These are phyloP conservation scores for Hortaea werneckii DNA, from an alignment of 2,329 filamentous ascomycete species.

Conservation along the genomic window DNA sequence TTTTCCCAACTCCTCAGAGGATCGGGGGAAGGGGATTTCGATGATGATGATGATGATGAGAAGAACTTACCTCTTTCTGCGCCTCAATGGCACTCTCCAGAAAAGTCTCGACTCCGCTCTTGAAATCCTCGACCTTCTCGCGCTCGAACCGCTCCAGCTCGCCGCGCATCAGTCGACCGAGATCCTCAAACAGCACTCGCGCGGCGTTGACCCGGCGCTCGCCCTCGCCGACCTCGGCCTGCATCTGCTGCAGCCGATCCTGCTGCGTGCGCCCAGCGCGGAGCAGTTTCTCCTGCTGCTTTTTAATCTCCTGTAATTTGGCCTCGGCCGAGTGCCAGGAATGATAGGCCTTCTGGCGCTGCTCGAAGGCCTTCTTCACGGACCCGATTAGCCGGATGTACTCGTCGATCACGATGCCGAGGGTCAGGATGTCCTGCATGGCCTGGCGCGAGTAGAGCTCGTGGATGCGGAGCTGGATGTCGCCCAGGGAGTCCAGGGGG, in stretches of 20 bases:
- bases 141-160: conserved; percentile 91
- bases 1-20: no score
- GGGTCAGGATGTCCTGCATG: conserved; percentile 88
- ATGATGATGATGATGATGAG: background rate
- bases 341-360: conserved; percentile 92
- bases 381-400: conserved; percentile 94
- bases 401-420: conserved; percentile 96
- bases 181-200: conserved; percentile 85
- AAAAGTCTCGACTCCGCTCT: conserved; percentile 95
- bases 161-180: conserved; percentile 83
- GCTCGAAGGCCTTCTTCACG: conserved; percentile 83
- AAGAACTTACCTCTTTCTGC: conserved; percentile 76
- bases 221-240: conserved; percentile 87
- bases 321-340: conserved; percentile 86
- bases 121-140: conserved; percentile 99
- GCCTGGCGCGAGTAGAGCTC: conserved; percentile 95
- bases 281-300: conserved; percentile 86
- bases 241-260: conserved; percentile 84
- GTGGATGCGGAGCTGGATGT: conserved; percentile 84
- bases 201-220: conserved; percentile 89
- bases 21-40: background rate
- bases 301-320: conserved; percentile 80
- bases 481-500: conserved; percentile 81
- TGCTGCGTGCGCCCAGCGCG: conserved; percentile 92
- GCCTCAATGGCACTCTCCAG: conserved; percentile 93